A percentile compares a stretch with the other conserved stretches of the same genome.
phyloP scores from a whole-genome alignment of 208 protist species.

The Polymyxa betae region DNA sequence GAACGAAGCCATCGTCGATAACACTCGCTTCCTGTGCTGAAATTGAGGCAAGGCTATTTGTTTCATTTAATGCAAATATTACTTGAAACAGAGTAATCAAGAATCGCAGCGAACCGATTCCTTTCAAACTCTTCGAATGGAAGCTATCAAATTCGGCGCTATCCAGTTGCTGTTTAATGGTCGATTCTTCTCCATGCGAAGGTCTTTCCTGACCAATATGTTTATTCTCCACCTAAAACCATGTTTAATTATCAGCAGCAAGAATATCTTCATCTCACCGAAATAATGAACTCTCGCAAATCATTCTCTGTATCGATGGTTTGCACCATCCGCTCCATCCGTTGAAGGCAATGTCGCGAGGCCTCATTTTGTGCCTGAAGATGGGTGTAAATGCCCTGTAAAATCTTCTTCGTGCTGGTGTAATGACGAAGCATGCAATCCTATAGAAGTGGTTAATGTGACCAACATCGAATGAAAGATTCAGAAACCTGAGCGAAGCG shows the following conservation, averaged over 20 bases:
- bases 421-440: slow-evolving; percentile 24
- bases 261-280: too few species aligned
- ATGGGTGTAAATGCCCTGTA: background rate
- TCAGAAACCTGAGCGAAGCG: background rate
- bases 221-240: background rate
- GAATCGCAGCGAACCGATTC: background rate
- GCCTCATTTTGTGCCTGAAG: background rate
- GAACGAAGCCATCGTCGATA: slow-evolving; percentile 2
- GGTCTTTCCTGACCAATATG: background rate
- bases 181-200: background rate
- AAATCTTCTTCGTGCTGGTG: background rate
- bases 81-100: slow-evolving; percentile 41
- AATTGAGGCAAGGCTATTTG: background rate
- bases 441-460: background rate
- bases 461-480: background rate
- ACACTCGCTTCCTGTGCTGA: slow-evolving; percentile 26
- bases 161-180: background rate
- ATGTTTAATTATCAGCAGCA: background rate
- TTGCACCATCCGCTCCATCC: slow-evolving; percentile 37
- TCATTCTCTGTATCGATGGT: slow-evolving; percentile 34
- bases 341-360: background rate
- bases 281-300: slow-evolving; percentile 6
- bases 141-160: background rate
- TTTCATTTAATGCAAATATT: background rate
- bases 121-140: slow-evolving; percentile 41